phyloP scores from a whole-genome alignment of 441 rosid species.

The Jatropha podagrica region DNA sequence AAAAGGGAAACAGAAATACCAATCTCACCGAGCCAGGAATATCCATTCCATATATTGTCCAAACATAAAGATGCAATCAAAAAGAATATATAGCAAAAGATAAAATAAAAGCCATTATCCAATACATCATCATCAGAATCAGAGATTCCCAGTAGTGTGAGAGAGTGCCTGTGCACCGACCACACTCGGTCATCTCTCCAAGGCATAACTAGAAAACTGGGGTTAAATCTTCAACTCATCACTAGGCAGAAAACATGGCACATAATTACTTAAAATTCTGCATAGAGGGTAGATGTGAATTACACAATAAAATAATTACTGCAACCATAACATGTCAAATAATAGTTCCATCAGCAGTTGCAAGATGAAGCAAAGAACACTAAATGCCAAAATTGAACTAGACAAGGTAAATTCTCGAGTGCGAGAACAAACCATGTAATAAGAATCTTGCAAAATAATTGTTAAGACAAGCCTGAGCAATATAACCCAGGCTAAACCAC shows the following conservation, averaged over 20 bases:
- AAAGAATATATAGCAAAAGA: background rate
- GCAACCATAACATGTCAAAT: background rate
- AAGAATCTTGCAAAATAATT: background rate
- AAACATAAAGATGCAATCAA: background rate
- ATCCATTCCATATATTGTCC: background rate
- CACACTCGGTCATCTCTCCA: no score
- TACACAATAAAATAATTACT: background rate
- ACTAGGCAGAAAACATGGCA: background rate
- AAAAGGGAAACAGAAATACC: background rate
- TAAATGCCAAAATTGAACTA: background rate
- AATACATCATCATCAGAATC: background rate
- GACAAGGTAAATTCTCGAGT: background rate
- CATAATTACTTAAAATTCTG: background rate
- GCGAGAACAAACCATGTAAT: background rate
- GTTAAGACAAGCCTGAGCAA: background rate
- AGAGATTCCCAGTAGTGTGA: no score
- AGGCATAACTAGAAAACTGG: background rate
- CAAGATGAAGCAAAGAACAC: background rate
- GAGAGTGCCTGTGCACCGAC: no score
- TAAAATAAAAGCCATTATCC: background rate
- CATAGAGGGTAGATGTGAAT: background rate
- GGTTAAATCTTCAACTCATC: background rate
- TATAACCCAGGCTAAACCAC: background rate
- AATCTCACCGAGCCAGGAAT: no score
- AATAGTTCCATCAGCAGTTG: background rate